Percentiles rank a stretch among this genome's conserved stretches.
These are phyloP conservation scores for Aureobasidium sp. DNA, from an alignment of 2,329 filamentous ascomycete genomes.

Conservation along the genomic window DNA sequence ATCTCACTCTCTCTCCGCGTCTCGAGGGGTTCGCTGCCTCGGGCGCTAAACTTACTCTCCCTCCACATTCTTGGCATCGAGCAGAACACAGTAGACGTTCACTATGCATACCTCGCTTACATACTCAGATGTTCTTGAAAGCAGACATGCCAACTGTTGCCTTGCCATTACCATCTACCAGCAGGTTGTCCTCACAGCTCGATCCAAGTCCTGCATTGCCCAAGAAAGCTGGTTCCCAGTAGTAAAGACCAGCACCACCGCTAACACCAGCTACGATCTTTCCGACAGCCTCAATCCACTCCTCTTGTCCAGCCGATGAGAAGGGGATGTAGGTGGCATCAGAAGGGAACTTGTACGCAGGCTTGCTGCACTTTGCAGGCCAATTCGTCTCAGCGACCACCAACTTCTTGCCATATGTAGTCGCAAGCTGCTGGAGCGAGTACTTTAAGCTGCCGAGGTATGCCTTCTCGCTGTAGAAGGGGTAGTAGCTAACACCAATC, in stretches of 20 bases:
- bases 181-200: conserved; percentile 31
- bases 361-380: conserved; percentile 32
- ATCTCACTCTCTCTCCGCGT: conserved; percentile 17
- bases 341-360: conserved; percentile 28
- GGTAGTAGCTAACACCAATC: conserved; percentile 35
- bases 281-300: conserved; percentile 32
- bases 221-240: conserved; percentile 36
- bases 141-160: conserved; percentile 14
- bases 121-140: conserved; percentile 17
- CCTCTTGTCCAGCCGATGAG: conserved; percentile 31
- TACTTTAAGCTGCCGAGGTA: conserved; percentile 29
- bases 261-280: conserved; percentile 22
- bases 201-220: conserved; percentile 31
- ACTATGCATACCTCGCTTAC: not conserved
- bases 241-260: conserved; percentile 34
- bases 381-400: conserved; percentile 34
- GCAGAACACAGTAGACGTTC: not conserved
- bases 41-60: conserved; percentile 1
- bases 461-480: conserved; percentile 33
- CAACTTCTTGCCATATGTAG: conserved; percentile 32
- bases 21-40: not conserved
- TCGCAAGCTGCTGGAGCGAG: conserved; percentile 27
- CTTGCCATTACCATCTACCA: conserved; percentile 34
- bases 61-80: conserved; percentile 5
- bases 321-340: conserved; percentile 31